A percentile compares a stretch with the other conserved stretches of the same genome.
Evolutionary conservation across 805 yeast genomes (phyloP).

Genomic region (Lachancea kluyveri): DNA sequence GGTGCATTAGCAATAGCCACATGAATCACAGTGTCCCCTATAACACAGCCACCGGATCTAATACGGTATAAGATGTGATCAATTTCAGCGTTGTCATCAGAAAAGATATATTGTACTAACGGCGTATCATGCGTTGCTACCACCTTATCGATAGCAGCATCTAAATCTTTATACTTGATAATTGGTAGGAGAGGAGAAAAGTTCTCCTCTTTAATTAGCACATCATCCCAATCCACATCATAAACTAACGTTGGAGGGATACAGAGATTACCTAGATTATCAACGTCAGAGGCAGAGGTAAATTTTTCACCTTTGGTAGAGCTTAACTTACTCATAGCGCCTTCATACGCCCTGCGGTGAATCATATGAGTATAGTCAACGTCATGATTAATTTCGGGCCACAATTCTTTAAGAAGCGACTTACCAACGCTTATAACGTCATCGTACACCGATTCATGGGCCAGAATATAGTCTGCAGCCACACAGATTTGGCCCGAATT

Average conservation of each 20-base stretch:
- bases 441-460: slow-evolving; percentile 52
- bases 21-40: slow-evolving; percentile 71
- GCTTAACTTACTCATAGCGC: slow-evolving; percentile 39
- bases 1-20: slow-evolving; percentile 66
- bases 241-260: slow-evolving; percentile 71
- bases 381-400: slow-evolving; percentile 31
- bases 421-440: slow-evolving; percentile 39
- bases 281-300: slow-evolving; percentile 41
- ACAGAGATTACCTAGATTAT: slow-evolving; percentile 37
- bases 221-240: slow-evolving; percentile 58
- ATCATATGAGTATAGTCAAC: slow-evolving; percentile 58
- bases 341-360: slow-evolving; percentile 45
- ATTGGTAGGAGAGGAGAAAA: slow-evolving; percentile 87
- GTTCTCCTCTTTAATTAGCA: slow-evolving; percentile 67
- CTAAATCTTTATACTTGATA: slow-evolving; percentile 43
- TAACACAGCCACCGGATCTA: slow-evolving; percentile 65
- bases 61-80: slow-evolving; percentile 43
- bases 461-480: slow-evolving; percentile 76
- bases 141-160: slow-evolving; percentile 39
- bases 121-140: slow-evolving; percentile 61
- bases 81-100: slow-evolving; percentile 42
- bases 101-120: slow-evolving; percentile 69
- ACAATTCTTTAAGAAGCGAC: slow-evolving; percentile 40
- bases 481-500: slow-evolving; percentile 92
- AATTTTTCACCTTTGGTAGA: slow-evolving; percentile 42